phyloP scores from a whole-genome alignment of 2,329 filamentous ascomycete genomes.

The Alternaria incomplexa region DNA sequence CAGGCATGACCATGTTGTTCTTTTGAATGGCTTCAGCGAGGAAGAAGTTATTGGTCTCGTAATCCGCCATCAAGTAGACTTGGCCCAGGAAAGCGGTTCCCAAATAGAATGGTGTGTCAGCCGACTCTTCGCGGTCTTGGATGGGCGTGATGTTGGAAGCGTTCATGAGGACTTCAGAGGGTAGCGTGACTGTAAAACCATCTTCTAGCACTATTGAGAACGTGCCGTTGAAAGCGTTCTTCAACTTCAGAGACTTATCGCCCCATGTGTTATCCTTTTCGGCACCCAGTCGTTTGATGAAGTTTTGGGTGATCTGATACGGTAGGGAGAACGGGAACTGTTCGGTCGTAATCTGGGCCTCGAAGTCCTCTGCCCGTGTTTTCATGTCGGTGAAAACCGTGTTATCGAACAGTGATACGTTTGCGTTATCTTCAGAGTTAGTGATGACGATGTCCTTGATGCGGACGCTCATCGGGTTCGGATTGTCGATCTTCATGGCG shows the following conservation, averaged over 20 bases:
- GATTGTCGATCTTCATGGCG: conserved; percentile 36
- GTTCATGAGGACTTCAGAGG: conserved; percentile 47
- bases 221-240: conserved; percentile 46
- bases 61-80: conserved; percentile 54
- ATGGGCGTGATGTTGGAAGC: conserved; percentile 48
- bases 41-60: conserved; percentile 49
- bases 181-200: conserved; percentile 50
- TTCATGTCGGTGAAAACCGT: conserved; percentile 40
- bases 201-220: conserved; percentile 51
- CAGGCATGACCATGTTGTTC: conserved; percentile 50
- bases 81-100: conserved; percentile 51
- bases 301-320: conserved; percentile 49
- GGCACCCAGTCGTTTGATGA: conserved; percentile 45
- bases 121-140: conserved; percentile 36
- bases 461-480: conserved; percentile 47
- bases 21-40: conserved; percentile 50
- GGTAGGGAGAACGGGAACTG: conserved; percentile 52
- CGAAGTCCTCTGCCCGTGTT: conserved; percentile 40
- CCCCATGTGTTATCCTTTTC: conserved; percentile 46
- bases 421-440: conserved; percentile 32
- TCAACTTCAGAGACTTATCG: conserved; percentile 48
- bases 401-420: conserved; percentile 46
- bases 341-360: conserved; percentile 52
- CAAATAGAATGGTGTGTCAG: conserved; percentile 45
- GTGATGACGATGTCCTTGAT: conserved; percentile 51